phyloP scores from a whole-genome alignment of 352 stramenopile genomes.

The Blastocystis sp. region DNA sequence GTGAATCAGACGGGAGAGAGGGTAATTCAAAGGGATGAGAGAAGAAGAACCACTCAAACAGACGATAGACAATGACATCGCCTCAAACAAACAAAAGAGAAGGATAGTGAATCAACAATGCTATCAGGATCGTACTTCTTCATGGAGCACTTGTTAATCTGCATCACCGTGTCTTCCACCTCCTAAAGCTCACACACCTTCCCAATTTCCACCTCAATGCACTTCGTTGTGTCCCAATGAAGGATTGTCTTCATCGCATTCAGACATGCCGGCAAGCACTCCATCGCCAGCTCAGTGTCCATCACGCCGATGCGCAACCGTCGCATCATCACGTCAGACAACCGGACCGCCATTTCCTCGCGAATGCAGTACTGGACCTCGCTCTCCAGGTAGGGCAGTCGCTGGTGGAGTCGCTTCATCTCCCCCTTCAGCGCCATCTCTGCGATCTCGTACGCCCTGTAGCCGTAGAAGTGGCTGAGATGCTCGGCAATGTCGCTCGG shows the following conservation, averaged over 20 bases:
- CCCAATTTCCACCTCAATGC: not conserved
- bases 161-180: slow-evolving; percentile 44
- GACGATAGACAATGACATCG: not conserved
- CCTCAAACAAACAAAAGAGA: slow-evolving; percentile 22
- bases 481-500: slow-evolving; percentile 91
- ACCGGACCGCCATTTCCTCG: slow-evolving; percentile 26
- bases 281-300: slow-evolving; percentile 10
- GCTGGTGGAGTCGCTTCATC: slow-evolving; percentile 86
- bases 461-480: slow-evolving; percentile 93
- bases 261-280: slow-evolving; percentile 26
- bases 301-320: slow-evolving; percentile 54
- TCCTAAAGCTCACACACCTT: slow-evolving; percentile 21
- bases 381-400: slow-evolving; percentile 91
- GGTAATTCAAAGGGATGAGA: too few species aligned
- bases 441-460: slow-evolving; percentile 89
- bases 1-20: too few species aligned
- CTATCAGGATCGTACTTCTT: slow-evolving; percentile 57
- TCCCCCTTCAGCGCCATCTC: slow-evolving; percentile 87
- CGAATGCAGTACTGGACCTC: slow-evolving; percentile 81
- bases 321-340: slow-evolving; percentile 41
- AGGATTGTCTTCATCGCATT: slow-evolving; percentile 18
- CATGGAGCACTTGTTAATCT: slow-evolving; percentile 64
- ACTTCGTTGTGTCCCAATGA: not conserved
- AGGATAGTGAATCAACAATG: slow-evolving; percentile 16
- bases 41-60: too few species aligned